A percentile compares a stretch with the other conserved stretches of the same genome.
These are phyloP conservation scores for Diaporthe helianthi DNA, from an alignment of 2,329 filamentous ascomycete genomes.

Conservation along the genomic window DNA sequence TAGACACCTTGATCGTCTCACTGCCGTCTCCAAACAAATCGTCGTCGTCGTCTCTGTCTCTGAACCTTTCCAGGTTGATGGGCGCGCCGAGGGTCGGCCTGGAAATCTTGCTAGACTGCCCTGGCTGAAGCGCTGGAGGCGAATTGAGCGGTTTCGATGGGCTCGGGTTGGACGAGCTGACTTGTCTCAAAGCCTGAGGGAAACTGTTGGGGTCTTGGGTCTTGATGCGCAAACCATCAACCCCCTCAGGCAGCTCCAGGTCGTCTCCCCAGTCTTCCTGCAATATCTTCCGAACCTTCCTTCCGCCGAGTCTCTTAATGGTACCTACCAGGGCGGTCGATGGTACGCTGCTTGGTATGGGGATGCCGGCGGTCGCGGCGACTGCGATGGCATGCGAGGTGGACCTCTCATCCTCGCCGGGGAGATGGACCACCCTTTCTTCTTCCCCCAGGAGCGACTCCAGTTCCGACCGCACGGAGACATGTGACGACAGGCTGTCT, in stretches of 20 bases:
- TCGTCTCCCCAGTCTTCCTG: slow-evolving; percentile 86
- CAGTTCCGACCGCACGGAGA: slow-evolving; percentile 83
- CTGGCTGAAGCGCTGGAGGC: slow-evolving; percentile 36
- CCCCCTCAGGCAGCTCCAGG: slow-evolving; percentile 69
- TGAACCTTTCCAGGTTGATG: slow-evolving; percentile 68
- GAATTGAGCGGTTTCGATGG: slow-evolving; percentile 52
- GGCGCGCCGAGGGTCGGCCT: slow-evolving; percentile 48
- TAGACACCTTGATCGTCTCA: slow-evolving; percentile 73
- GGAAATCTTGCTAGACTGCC: slow-evolving; percentile 27
- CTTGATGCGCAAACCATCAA: slow-evolving; percentile 70
- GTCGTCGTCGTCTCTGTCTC: slow-evolving; percentile 66
- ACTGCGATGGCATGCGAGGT: slow-evolving; percentile 86
- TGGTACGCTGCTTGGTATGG: slow-evolving; percentile 85
- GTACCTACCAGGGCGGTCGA: slow-evolving; percentile 91
- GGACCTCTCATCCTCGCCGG: slow-evolving; percentile 83
- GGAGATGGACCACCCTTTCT: slow-evolving; percentile 85
- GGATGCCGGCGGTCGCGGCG: slow-evolving; percentile 88
- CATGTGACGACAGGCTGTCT: slow-evolving; percentile 81
- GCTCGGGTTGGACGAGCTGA: slow-evolving; percentile 63
- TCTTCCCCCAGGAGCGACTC: slow-evolving; percentile 80
- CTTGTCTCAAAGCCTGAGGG: slow-evolving; percentile 72
- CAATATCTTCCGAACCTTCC: slow-evolving; percentile 74
- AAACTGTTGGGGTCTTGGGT: slow-evolving; percentile 65
- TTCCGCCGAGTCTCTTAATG: slow-evolving; percentile 85
- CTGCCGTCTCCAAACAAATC: slow-evolving; percentile 69